Percentiles rank a stretch among this genome's conserved stretches.
Conservation (phyloP, 2,329 filamentous ascomycete genomes). For the Penicillium verrucosum region DNA sequence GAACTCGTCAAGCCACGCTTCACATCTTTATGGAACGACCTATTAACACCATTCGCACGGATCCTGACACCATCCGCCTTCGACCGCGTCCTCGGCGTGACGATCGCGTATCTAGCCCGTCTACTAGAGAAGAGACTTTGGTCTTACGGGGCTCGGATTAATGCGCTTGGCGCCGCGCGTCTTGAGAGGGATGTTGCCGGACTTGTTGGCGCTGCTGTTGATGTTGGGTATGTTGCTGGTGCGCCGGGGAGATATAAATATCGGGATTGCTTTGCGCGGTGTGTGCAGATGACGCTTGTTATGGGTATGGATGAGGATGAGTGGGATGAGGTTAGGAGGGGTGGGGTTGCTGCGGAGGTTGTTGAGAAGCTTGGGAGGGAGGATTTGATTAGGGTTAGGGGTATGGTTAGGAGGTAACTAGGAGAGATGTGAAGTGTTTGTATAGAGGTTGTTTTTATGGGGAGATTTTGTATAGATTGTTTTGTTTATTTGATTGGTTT, state of each 20-base stretch:
- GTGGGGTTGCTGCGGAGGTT: conserved; percentile 46
- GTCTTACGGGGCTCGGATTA: conserved; percentile 74
- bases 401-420: conserved; percentile 53
- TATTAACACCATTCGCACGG: conserved; percentile 80
- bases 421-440: background rate
- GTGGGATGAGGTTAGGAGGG: conserved; percentile 71
- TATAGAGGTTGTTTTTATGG: background rate
- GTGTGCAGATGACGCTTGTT: conserved; percentile 76
- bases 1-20: conserved; percentile 77
- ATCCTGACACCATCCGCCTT: conserved; percentile 77
- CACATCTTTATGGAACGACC: conserved; percentile 76
- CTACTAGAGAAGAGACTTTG: conserved; percentile 85
- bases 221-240: conserved; percentile 34
- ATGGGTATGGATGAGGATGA: conserved; percentile 96
- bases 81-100: conserved; percentile 69
- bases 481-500: background rate
- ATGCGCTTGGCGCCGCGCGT: conserved; percentile 74
- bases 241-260: conserved; percentile 63
- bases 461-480: background rate
- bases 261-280: conserved; percentile 71
- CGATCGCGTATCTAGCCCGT: conserved; percentile 70
- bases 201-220: conserved; percentile 56
- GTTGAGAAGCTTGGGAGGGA: conserved; percentile 67
- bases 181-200: conserved; percentile 81
- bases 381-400: conserved; percentile 70